Evolutionary conservation across 306 rosid species (phyloP), one percentile per base, ranked within the genome.

Genomic region (Rosa multiflora): DNA sequence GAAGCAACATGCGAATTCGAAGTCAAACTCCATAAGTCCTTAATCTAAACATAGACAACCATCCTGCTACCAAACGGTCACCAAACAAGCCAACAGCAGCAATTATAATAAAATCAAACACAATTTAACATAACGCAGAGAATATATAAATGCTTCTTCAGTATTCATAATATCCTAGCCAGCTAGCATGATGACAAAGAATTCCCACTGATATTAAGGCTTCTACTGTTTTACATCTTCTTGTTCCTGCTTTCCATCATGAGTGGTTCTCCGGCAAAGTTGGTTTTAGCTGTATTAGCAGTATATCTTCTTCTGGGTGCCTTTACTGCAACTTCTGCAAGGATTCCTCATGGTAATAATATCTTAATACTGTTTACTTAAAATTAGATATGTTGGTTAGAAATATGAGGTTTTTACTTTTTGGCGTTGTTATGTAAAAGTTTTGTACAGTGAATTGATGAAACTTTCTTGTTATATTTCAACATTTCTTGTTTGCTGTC

Each of bases 241-340:
- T 8, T 74, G 37, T 20, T 17, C 69, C 76, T 35, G 39, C 20
- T 39, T 77, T 13, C 12, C 46, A 40, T 2, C 73, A 79, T 72
- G 82, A 62, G 42, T 23, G 4, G 43, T 73, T 56, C 56, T 75
- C 70, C 11, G 3, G 75, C 15, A 35, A 75, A 75, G 72, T n/a
- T 81, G 75, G 59, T 75, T 48, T n/a, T 48, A 29, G 18, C 51
- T 66, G n/a, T 42, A 14, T 12, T 52, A 8, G 46, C 71, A 8
- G 26, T 74, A 10, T 44, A 40, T 51, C 75, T 80, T 53, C 70
- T 55, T 17, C 26, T 21, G 18, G 79, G 51, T 32, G 39, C 26
- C 67, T 62, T 73, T 13, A 46, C 61, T 1, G 5, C 73, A 61
- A 79, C 39, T 59, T 80, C 67, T 26, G 46, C 75, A 10, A 35